These are phyloP conservation scores for Ceratocystis ficicola DNA, from an alignment of 2,329 filamentous ascomycete species.

Conservation along the genomic window DNA sequence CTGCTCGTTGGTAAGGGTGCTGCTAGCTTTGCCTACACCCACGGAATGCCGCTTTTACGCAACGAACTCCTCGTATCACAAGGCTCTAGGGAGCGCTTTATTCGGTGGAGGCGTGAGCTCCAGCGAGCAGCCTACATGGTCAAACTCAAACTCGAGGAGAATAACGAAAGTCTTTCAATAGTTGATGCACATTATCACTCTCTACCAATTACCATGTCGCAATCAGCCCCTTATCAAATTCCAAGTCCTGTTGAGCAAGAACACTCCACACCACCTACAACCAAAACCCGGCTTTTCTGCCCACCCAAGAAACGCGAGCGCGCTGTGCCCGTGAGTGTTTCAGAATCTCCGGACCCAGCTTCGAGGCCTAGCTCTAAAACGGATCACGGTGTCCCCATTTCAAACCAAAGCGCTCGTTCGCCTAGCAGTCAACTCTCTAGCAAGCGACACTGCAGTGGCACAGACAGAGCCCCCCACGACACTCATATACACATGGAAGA, in stretches of 20 bases:
- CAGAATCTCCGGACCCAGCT: background rate
- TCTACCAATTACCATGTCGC: constrained; percentile 12
- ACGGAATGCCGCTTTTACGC: constrained; percentile 60
- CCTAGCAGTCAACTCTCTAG: constrained; percentile 3
- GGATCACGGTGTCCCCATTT: background rate
- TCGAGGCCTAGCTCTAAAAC: background rate
- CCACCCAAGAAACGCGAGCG: constrained; percentile 10
- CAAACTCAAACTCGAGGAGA: constrained; percentile 33
- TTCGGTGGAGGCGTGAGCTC: constrained; percentile 67
- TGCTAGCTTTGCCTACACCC: constrained; percentile 68
- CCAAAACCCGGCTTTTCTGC: constrained; percentile 1
- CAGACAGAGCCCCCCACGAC: background rate
- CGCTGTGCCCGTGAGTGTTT: background rate
- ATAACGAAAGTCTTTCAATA: constrained; percentile 22
- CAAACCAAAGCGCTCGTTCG: background rate
- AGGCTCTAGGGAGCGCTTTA: constrained; percentile 64
- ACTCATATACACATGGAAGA: background rate
- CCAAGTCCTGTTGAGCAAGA: background rate
- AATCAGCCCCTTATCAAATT: background rate
- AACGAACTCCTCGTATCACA: constrained; percentile 70
- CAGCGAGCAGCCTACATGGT: constrained; percentile 36
- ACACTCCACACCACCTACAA: background rate
- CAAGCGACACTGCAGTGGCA: constrained; percentile 14
- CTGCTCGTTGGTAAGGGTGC: constrained; percentile 79
- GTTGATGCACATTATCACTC: constrained; percentile 21